Percentiles rank a stretch among this genome's conserved stretches.
These are phyloP conservation scores for Trichocladium uniseriatum DNA, from an alignment of 495 filamentous ascomycete species.

Conservation along the genomic window DNA sequence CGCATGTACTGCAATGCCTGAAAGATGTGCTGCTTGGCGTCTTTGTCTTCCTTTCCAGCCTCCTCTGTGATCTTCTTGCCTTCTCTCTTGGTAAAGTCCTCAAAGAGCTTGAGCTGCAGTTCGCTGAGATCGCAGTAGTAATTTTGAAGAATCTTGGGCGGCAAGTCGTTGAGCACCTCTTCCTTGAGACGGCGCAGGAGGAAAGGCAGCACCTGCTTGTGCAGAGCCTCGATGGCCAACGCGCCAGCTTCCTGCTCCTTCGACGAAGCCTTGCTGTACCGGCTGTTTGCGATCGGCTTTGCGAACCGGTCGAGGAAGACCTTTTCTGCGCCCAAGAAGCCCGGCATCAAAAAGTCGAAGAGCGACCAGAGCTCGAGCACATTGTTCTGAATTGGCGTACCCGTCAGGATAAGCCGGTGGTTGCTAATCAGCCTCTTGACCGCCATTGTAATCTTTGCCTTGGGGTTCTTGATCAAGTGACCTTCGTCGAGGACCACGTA, in stretches of 20 bases:
- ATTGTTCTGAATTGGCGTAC: slow-evolving; percentile 97
- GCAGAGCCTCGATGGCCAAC: slow-evolving; percentile 88
- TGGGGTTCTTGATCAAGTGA: slow-evolving; percentile 96
- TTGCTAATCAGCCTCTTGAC: slow-evolving; percentile 85
- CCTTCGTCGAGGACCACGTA: slow-evolving; percentile 96
- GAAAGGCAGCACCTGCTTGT: slow-evolving; percentile 97
- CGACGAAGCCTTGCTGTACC: slow-evolving; percentile 91
- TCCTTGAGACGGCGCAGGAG: slow-evolving; percentile 93
- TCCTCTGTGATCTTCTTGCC: slow-evolving; percentile 71
- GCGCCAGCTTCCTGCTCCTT: slow-evolving; percentile 98
- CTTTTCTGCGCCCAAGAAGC: slow-evolving; percentile 96
- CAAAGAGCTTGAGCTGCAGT: slow-evolving; percentile 86
- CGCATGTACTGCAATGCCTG: slow-evolving; percentile 99
- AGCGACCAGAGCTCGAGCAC: slow-evolving; percentile 93
- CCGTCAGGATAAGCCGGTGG: slow-evolving; percentile 90
- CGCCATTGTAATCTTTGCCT: slow-evolving; percentile 81
- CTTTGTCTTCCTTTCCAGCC: slow-evolving; percentile 69
- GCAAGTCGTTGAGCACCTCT: slow-evolving; percentile 91
- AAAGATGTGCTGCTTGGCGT: slow-evolving; percentile 97
- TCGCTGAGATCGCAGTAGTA: slow-evolving; percentile 99
- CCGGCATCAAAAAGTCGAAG: slow-evolving; percentile 98
- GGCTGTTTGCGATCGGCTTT: slow-evolving; percentile 90
- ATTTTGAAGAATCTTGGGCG: slow-evolving; percentile 97
- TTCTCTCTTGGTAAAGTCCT: slow-evolving; percentile 91
- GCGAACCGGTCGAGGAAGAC: slow-evolving; percentile 96